Conservation (phyloP, 352 stramenopile genomes). For the Globisporangium nodosum region DNA sequence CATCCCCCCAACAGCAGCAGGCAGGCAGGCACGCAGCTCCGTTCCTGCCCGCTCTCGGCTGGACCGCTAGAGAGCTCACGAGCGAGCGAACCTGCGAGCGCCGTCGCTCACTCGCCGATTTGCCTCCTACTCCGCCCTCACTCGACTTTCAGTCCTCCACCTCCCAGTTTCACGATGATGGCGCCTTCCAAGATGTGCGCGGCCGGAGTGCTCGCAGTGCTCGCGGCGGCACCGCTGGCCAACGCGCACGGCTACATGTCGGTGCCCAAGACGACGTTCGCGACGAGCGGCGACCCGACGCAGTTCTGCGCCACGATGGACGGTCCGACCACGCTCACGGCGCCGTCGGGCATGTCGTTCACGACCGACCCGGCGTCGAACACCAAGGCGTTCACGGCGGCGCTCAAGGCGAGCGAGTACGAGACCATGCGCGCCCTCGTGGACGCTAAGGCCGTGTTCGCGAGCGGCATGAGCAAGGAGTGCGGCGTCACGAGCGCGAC, state of each 20-base stretch:
- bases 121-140: too few species aligned
- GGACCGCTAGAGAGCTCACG: too few species aligned
- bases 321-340: slow-evolving; percentile 5
- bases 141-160: too few species aligned
- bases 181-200: too few species aligned
- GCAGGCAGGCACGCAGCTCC: too few species aligned
- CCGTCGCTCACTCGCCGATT: too few species aligned
- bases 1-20: too few species aligned
- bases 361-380: slow-evolving; percentile 13
- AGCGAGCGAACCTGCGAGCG: too few species aligned
- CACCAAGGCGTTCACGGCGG: slow-evolving; percentile 18
- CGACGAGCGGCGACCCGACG: slow-evolving; percentile 6
- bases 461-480: slow-evolving; percentile 9
- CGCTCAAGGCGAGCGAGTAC: slow-evolving; percentile 20
- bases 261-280: slow-evolving; percentile 9
- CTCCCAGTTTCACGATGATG: too few species aligned
- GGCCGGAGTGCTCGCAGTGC: too few species aligned
- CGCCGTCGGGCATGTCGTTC: slow-evolving; percentile 11
- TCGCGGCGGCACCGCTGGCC: not conserved
- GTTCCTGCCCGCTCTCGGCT: too few species aligned
- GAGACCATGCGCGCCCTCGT: slow-evolving; percentile 16
- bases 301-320: slow-evolving; percentile 12
- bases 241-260: slow-evolving; percentile 31
- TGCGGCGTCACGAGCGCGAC: slow-evolving; percentile 28
- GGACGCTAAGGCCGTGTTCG: slow-evolving; percentile 5